Base-by-base conservation (phyloP, 129 eudicot genomes). In the Logfia minima region DNA sequence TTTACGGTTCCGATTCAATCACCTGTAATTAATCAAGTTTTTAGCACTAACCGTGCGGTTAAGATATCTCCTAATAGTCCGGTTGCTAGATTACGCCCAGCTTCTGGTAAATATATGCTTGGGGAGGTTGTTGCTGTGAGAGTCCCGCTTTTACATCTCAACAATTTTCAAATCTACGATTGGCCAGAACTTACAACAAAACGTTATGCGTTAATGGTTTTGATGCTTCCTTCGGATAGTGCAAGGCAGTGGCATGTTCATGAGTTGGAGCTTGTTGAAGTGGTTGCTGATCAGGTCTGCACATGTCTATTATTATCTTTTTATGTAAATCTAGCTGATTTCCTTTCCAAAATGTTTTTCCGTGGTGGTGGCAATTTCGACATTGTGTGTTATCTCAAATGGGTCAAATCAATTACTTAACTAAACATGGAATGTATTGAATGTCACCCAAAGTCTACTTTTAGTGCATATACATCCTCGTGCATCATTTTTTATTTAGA, bases 71-170 rank as follows among this genome's bases (percentile, higher is more conserved):
- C 97, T 1, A 95, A 75, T 77, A 89, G 96, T 72, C 99, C 99
- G 37, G 92, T 95, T 68, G 99, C 96, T 26, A 84, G 96, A 75
- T 80, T 91, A 62, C 79, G 99, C 68, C 97, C 99, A 61, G 31
- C 85, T 73, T 58, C 94, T 63, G 96, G 96, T 17, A 89, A 83
- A 63, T 91, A 91, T 81, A 87, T 86, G 95, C 93, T 86, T 32
- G 97, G 97, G 55, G 99, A 95, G 84, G 99, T 91, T 61, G 99
- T 92, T 67, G 97, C 99, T 70, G 97, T 95, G 76, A 85, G 99
- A 19, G 99, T 95, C 66, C 99, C 99, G 0, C 99, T 95, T 80
- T 84, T 95, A 60, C 96, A 95, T 79, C 93, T 91, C 17, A 84
- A 90, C 17, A 86, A 94, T 70, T 95, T 91, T 32, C 97, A 91